phyloP scores from a whole-genome alignment of 352 stramenopile genomes.

The Globisporangium solare region DNA sequence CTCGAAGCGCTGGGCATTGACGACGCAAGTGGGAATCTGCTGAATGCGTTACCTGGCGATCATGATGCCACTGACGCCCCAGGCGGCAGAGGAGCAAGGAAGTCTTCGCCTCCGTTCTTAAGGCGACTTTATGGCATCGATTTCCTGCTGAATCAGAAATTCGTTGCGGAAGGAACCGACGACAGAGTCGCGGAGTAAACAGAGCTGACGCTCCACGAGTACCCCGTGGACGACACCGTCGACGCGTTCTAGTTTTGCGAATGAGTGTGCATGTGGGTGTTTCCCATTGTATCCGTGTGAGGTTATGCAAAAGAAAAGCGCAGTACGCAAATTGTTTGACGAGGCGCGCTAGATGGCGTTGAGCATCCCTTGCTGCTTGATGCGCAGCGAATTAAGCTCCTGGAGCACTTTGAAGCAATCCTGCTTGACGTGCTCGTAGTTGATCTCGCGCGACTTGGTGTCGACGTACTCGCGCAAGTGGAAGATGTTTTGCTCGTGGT shows the following conservation, averaged over 20 bases:
- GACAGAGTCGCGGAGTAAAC: background rate
- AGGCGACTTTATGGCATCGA: constrained; percentile 8
- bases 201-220: constrained; percentile 6
- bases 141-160: constrained; percentile 10
- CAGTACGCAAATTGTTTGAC: background rate
- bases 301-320: too few species aligned
- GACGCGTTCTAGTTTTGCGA: background rate
- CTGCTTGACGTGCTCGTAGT: constrained; percentile 86
- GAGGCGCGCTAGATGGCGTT: constrained; percentile 10
- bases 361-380: constrained; percentile 45
- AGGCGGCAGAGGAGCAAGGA: too few species aligned
- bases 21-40: constrained; percentile 1
- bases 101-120: background rate
- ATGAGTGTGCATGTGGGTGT: background rate
- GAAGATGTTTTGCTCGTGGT: constrained; percentile 93
- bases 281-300: background rate
- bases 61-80: background rate
- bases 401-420: constrained; percentile 71
- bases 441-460: constrained; percentile 83
- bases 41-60: background rate
- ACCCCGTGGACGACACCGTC: constrained; percentile 1
- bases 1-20: constrained; percentile 7
- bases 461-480: constrained; percentile 87
- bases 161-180: background rate
- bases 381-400: constrained; percentile 69